These are phyloP conservation scores for Sanghuangporus baumii DNA, from an alignment of 1,284 basidiomycete genomes.

Conservation along the genomic window DNA sequence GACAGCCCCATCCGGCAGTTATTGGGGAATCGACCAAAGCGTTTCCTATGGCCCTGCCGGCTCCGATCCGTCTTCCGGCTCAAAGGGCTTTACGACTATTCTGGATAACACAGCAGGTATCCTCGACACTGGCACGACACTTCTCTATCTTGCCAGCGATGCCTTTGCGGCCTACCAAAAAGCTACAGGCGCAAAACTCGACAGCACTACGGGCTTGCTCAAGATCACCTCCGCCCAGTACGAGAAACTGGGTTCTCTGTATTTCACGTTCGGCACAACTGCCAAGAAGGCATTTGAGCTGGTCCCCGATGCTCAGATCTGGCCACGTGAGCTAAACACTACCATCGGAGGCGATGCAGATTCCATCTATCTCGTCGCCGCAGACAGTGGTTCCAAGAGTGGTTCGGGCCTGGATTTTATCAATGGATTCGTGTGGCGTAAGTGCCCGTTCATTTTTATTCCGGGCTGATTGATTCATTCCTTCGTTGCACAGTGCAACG, in stretches of 20 bases:
- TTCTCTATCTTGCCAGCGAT: conserved; percentile 18
- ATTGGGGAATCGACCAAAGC: conserved; percentile 52
- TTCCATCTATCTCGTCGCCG: conserved; percentile 48
- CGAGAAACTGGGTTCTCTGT: conserved; percentile 44
- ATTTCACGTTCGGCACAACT: conserved; percentile 46
- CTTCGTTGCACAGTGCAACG: conserved; percentile 34
- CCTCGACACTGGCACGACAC: conserved; percentile 24
- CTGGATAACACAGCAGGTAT: conserved; percentile 27
- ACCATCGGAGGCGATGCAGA: conserved; percentile 42
- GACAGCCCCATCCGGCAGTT: conserved; percentile 39
- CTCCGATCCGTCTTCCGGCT: conserved; percentile 22
- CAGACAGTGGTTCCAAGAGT: conserved; percentile 28
- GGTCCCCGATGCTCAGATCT: conserved; percentile 54
- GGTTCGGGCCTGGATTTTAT: conserved; percentile 39
- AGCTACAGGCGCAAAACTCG: conserved; percentile 38
- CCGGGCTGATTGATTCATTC: conserved; percentile 14
- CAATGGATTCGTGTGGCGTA: conserved; percentile 11
- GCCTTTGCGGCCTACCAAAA: conserved; percentile 22
- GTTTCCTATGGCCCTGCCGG: conserved; percentile 35
- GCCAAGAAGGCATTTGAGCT: conserved; percentile 28
- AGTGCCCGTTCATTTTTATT: background rate
- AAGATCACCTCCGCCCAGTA: conserved; percentile 33
- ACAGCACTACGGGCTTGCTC: conserved; percentile 27
- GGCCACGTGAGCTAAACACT: conserved; percentile 49
- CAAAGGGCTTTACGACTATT: conserved; percentile 22